Base-by-base conservation (phyloP, 768 basidiomycete genomes). In the Udeniomyces megalosporus region DNA sequence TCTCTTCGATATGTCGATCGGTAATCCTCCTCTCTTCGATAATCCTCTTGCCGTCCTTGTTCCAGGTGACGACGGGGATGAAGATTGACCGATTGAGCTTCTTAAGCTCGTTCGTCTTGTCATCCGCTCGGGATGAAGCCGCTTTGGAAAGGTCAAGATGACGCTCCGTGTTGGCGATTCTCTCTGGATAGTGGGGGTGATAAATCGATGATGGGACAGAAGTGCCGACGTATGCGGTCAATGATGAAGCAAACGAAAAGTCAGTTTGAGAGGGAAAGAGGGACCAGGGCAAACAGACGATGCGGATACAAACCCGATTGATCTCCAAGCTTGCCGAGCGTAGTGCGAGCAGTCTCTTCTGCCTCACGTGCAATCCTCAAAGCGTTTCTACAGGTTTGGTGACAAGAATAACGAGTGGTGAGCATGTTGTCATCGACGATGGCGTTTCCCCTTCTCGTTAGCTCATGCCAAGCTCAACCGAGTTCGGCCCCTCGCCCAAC, bases 11-110 rank as follows among this genome's bases (percentile, higher is more conserved):
- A 69, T 92, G 92, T 15, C 90, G 88, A 53, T 82, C 75, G 73
- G 83, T 81, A 26, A 95, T 77, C 71, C 89, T 87, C 32, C 81
- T 80, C 70, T 95, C 90, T 68, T 89, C 83, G 15, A 86, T 88
- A 4, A 81, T 81, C 53, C 90, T 86, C 74, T 96, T 97, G 20
- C 78, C 80, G 42, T 89, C 84, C 68, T 95, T 99, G 78, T 96
- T 93, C 74, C 86, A 93, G 0, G 84, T 84, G 67, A 95, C 83
- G 61, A 82, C 89, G 10, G 88, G 92, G 53, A 84, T 81, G 78
- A 99, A 96, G 72, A 99, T 97, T 44, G 88, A 91, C 35, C 83
- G 81, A 74, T 96, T 96, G 60, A 99, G 82, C 71, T 91, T 80
- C 74, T 90, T 92, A 60, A 99, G 82, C 73, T 97, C 92, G 65